Evolutionary conservation across 164 flowering plant genomes (phyloP).

Genomic region (Magnolia officinalis): DNA sequence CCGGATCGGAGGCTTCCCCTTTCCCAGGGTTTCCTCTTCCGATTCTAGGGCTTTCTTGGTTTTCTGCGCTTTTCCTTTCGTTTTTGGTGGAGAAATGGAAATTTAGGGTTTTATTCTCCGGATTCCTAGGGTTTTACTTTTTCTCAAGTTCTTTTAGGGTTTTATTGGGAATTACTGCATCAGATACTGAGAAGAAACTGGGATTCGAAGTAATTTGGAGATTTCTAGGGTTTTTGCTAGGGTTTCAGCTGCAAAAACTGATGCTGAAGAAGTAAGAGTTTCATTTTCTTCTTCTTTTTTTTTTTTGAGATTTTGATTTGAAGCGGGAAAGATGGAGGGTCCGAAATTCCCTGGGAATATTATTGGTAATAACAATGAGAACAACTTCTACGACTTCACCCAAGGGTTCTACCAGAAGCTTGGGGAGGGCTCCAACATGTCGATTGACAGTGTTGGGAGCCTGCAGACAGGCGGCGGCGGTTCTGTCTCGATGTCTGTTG

Average conservation of each 20-base stretch:
- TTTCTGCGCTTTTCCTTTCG: not conserved
- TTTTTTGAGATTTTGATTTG: not conserved
- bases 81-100: not conserved
- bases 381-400: conserved; percentile 27
- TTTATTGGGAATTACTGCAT: conserved; percentile 2
- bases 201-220: conserved; percentile 2
- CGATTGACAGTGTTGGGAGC: conserved; percentile 35
- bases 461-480: conserved; percentile 31
- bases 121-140: conserved; percentile 9
- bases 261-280: conserved; percentile 19
- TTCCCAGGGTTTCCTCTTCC: conserved; percentile 9
- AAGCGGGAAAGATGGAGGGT: conserved; percentile 31
- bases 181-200: not conserved
- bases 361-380: conserved; percentile 24
- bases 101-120: not conserved
- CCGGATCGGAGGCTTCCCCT: conserved; percentile 9
- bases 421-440: conserved; percentile 41
- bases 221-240: conserved; percentile 6
- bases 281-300: not conserved
- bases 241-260: conserved; percentile 8
- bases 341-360: conserved; percentile 29
- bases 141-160: not conserved
- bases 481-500: conserved; percentile 34
- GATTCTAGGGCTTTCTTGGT: not conserved
- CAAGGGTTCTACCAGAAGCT: conserved; percentile 28